phyloP scores from a whole-genome alignment of 225 moss, liverwort and hornwort genomes.

The Thuidium tamariscinum region DNA sequence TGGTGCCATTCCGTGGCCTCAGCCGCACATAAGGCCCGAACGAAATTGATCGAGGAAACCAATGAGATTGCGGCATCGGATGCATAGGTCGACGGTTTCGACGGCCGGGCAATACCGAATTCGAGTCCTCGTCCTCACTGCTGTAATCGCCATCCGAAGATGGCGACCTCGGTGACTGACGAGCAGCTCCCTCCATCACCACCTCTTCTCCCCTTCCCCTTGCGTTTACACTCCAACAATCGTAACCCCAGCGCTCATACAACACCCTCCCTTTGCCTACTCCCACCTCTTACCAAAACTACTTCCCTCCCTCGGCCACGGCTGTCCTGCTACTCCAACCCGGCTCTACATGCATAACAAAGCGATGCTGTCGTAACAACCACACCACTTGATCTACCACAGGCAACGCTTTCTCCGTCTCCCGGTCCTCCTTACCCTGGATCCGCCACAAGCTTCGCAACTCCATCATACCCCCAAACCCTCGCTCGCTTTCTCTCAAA shows the following conservation, averaged over 20 bases:
- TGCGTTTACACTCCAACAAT: background rate
- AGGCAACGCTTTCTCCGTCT: constrained; percentile 15
- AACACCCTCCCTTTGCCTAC: background rate
- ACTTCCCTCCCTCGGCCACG: background rate
- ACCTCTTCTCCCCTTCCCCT: background rate
- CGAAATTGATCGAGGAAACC: constrained; percentile 63
- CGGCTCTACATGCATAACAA: constrained; percentile 51
- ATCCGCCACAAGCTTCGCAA: constrained; percentile 30
- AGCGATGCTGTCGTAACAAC: constrained; percentile 43
- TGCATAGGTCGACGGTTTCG: constrained; percentile 19
- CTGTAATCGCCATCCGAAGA: constrained; percentile 68
- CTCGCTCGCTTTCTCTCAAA: background rate
- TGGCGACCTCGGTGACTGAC: constrained; percentile 32
- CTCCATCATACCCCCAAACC: constrained; percentile 13
- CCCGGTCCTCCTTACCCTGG: constrained; percentile 18
- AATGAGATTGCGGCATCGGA: constrained; percentile 42
- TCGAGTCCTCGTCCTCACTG: constrained; percentile 75
- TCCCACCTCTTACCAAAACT: background rate
- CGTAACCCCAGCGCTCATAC: constrained; percentile 7
- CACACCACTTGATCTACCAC: constrained; percentile 34
- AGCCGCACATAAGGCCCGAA: constrained; percentile 18
- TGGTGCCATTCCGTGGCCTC: background rate
- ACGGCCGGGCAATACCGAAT: constrained; percentile 29
- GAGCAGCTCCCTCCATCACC: constrained; percentile 23
- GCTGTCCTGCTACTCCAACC: constrained; percentile 7